Base-by-base conservation (phyloP, 1,284 basidiomycete genomes). In the Rhodotorula sp. region DNA sequence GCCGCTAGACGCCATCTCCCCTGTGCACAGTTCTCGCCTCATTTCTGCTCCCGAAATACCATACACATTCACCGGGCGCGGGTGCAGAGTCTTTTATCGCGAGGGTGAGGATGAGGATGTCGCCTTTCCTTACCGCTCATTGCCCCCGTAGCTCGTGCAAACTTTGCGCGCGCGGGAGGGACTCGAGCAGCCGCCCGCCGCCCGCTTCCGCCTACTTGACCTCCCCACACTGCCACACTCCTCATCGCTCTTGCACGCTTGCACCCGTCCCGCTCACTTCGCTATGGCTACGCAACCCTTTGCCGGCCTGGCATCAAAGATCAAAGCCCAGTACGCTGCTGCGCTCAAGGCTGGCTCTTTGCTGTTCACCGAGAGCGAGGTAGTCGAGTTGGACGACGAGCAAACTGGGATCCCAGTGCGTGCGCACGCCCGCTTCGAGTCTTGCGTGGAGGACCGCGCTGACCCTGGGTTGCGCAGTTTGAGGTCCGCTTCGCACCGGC, bases 401-500 rank as follows among this genome's bases (percentile, higher is more conserved):
- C 47, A 11, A 22, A 73, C 66, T n/a, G 66, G 64, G 27, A 74
- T 74, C 53, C 73, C 73, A 2, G 73, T 71, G 13, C 32, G 66
- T 22, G n/a, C 29, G 6, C 5, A 13, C 10, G 2, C 32, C 48
- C 47, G 4, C 10, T 36, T 19, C 17, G 3, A 3, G 19, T 22
- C 46, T 39, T 22, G 15, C 34, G 30, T 8, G 4, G 44, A 64
- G 67, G 32, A 57, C 48, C 20, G 2, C n/a, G 56, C 56, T 58
- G 27, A 58, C 44, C 44, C 22, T 29, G 20, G 34, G 11, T 15
- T 19, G 11, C 7, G 15, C 59, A 74, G 75, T 76, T 74, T 32
- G 75, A 76, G 46, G 64, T 76, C 13, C 67, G 75, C 27, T 73
- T 62, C 47, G 73, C 71, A 4, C 70, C 71, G 0, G 64, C 71